Conservation (phyloP, 2,329 filamentous ascomycete genomes). For the Clonostachys rosea region DNA sequence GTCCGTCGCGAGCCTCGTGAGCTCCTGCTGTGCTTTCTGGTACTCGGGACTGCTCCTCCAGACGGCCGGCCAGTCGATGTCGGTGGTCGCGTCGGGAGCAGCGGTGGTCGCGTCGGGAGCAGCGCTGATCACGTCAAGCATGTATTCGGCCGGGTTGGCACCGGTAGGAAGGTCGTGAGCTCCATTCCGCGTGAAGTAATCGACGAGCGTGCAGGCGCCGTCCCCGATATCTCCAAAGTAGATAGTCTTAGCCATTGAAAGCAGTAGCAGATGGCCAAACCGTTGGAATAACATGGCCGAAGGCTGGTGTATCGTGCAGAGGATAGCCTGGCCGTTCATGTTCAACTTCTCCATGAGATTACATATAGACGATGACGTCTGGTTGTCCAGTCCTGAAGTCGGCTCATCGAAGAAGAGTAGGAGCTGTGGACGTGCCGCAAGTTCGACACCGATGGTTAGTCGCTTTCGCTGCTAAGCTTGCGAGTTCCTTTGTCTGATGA, state of each 20-base stretch:
- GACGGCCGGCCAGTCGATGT: conserved; percentile 59
- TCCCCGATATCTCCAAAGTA: conserved; percentile 79
- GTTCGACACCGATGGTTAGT: conserved; percentile 91
- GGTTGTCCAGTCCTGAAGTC: conserved; percentile 81
- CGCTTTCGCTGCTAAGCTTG: conserved; percentile 53
- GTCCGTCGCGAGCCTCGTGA: conserved; percentile 40
- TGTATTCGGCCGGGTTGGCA: conserved; percentile 67
- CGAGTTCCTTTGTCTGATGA: no score
- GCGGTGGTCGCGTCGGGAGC: conserved; percentile 39
- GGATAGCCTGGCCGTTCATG: conserved; percentile 82
- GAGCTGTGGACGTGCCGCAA: conserved; percentile 85
- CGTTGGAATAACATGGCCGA: conserved; percentile 91
- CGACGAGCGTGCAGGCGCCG: conserved; percentile 40
- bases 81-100: conserved; percentile 46
- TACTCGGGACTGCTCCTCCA: conserved; percentile 46
- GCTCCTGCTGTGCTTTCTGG: conserved; percentile 25
- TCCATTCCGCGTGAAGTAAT: conserved; percentile 57
- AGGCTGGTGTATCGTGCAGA: conserved; percentile 97
- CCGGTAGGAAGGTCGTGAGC: conserved; percentile 46
- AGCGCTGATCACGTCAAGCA: conserved; percentile 44
- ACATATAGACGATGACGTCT: conserved; percentile 89
- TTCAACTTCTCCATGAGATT: conserved; percentile 85
- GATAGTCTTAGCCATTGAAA: conserved; percentile 69
- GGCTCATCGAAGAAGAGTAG: conserved; percentile 92
- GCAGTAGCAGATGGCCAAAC: conserved; percentile 76